Evolutionary conservation across 345 rosid species (phyloP), one percentile per base, ranked within the genome.

Genomic region (Rhizophora mangle): DNA sequence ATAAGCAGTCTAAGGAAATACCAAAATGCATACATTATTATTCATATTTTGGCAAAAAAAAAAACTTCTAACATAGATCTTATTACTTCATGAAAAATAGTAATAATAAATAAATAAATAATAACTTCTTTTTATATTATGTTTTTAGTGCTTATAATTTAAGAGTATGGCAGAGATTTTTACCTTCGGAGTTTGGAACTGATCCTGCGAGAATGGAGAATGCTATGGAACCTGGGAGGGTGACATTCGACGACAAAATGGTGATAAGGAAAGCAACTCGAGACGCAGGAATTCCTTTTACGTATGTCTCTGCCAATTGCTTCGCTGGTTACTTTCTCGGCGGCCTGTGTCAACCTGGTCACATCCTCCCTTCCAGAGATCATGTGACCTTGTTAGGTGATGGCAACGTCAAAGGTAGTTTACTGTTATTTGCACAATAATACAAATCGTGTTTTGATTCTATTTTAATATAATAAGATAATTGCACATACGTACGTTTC

Each of bases 211-310:
- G 72, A 64, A 87, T 83, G 91, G 72, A 58, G 57, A 36, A 82
- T 46, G 89, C 87, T 2, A 68, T 83, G 81, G 86, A 85, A 34
- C 89, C 92, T 0, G 89, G 87, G 58, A 75, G 82, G 53, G 68
- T 83, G 19, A 71, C 87, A 2, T 85, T 85, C 61, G 89, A 85
- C 6, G 92, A 87, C 26, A 87, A 87, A 72, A 87, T 87, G 89
- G 75, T 60, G 52, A 82, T 85, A 47, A 82, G 87, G 58, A 83
- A 29, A 63, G 87, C 87, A 7, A 72, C 82, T 7, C 82, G 82
- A 72, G 84, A 82, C 2, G 86, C 86, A 0, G 71, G 77, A 6
- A 87, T 85, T 52, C 85, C 86, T 13, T 79, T 58, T 62, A 83
- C 89, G 0, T 87, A 83, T 58, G 74, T 87, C 0, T 78, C 86